Conservation (phyloP, 768 basidiomycete genomes). For the Chalciporus piperatus region DNA sequence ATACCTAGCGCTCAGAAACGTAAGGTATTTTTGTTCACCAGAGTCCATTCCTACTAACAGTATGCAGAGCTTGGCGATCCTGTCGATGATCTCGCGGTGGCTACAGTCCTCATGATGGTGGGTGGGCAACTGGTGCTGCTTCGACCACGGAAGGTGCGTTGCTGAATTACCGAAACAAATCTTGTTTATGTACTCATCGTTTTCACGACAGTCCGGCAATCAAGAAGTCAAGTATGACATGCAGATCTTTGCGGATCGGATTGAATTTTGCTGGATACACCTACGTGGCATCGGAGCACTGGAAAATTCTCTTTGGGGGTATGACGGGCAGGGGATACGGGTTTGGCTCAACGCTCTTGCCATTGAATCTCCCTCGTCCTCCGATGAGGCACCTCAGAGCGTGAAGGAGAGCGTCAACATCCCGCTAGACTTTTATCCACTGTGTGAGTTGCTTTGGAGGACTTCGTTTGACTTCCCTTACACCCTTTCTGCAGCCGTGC, state of each 20-base stretch:
- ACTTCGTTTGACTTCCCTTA: slow-evolving; percentile 1
- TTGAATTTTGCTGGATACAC: slow-evolving; percentile 99
- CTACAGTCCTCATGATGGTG: slow-evolving; percentile 94
- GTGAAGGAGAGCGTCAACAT: slow-evolving; percentile 95
- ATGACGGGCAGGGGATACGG: slow-evolving; percentile 84
- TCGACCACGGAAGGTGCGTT: slow-evolving; percentile 76
- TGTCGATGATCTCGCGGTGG: slow-evolving; percentile 85
- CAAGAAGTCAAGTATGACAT: slow-evolving; percentile 96
- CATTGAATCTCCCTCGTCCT: slow-evolving; percentile 61
- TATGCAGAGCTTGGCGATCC: slow-evolving; percentile 89
- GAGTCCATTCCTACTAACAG: slow-evolving; percentile 8
- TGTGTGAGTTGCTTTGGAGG: slow-evolving; percentile 57
- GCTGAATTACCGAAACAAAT: not conserved
- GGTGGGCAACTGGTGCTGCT: slow-evolving; percentile 88
- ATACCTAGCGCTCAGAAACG: slow-evolving; percentile 91
- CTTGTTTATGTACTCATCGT: not conserved
- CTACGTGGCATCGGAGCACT: slow-evolving; percentile 87
- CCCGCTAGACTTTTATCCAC: slow-evolving; percentile 89
- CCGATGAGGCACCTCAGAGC: slow-evolving; percentile 38
- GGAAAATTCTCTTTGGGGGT: slow-evolving; percentile 98
- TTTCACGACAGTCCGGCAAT: slow-evolving; percentile 57
- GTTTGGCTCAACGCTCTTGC: slow-evolving; percentile 96
- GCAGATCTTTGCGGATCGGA: slow-evolving; percentile 94
- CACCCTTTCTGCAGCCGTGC: slow-evolving; percentile 58
- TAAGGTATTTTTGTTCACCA: slow-evolving; percentile 37